Percentiles rank a stretch among this genome's conserved stretches.
These are phyloP conservation scores for Anthracocystis setariae DNA, from an alignment of 1,284 basidiomycete species.

Conservation along the genomic window DNA sequence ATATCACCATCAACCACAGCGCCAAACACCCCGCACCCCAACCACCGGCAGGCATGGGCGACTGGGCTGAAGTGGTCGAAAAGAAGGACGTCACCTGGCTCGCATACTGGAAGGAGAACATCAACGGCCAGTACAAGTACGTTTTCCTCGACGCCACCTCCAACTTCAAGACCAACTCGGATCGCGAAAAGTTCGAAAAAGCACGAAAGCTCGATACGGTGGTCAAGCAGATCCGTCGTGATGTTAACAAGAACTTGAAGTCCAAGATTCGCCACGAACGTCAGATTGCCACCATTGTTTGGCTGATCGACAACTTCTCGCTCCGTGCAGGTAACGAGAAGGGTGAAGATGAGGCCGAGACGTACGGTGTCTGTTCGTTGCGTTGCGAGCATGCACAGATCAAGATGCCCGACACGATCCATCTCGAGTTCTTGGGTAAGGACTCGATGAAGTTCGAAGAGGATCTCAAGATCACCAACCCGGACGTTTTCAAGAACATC, in stretches of 20 bases:
- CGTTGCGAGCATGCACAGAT: slow-evolving; percentile 65
- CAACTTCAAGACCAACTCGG: slow-evolving; percentile 66
- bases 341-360: slow-evolving; percentile 67
- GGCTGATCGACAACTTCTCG: slow-evolving; percentile 67
- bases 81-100: slow-evolving; percentile 67
- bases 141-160: slow-evolving; percentile 66
- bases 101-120: slow-evolving; percentile 66
- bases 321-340: slow-evolving; percentile 68
- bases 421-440: slow-evolving; percentile 66
- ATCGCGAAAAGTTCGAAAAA: slow-evolving; percentile 67
- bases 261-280: slow-evolving; percentile 63
- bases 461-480: slow-evolving; percentile 58
- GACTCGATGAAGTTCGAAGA: slow-evolving; percentile 68
- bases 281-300: slow-evolving; percentile 66
- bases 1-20: slow-evolving; percentile 68
- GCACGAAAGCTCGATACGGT: slow-evolving; percentile 63
- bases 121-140: slow-evolving; percentile 66
- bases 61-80: slow-evolving; percentile 64
- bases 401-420: slow-evolving; percentile 58
- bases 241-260: slow-evolving; percentile 61
- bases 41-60: slow-evolving; percentile 61
- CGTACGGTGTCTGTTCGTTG: slow-evolving; percentile 66
- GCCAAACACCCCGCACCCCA: slow-evolving; percentile 58
- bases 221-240: slow-evolving; percentile 60
- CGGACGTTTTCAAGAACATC: slow-evolving; percentile 66